These are phyloP conservation scores for Rostrohypoxylon terebratum DNA, from an alignment of 495 filamentous ascomycete species.

Conservation along the genomic window DNA sequence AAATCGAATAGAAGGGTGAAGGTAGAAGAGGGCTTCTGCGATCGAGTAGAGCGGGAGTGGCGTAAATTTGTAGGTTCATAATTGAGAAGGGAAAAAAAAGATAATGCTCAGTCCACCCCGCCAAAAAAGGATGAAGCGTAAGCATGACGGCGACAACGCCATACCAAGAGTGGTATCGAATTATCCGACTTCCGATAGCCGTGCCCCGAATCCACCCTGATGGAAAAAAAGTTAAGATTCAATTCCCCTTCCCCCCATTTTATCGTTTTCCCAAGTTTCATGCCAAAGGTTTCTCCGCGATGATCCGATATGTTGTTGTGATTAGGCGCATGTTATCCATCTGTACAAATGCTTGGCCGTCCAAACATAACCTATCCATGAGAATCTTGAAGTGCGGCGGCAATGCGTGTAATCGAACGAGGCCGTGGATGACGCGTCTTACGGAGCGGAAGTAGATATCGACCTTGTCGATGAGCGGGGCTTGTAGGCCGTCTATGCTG, in stretches of 20 bases:
- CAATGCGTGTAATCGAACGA: slow-evolving; percentile 65
- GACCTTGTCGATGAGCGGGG: slow-evolving; percentile 70
- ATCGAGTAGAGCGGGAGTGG: slow-evolving; percentile 5
- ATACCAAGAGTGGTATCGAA: slow-evolving; percentile 27
- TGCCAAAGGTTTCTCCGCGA: slow-evolving; percentile 66
- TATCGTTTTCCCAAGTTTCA: slow-evolving; percentile 3
- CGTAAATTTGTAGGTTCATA: background rate
- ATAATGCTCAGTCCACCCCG: slow-evolving; percentile 17
- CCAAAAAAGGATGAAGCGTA: slow-evolving; percentile 8
- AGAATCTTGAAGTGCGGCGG: slow-evolving; percentile 72
- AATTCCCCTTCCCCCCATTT: slow-evolving; percentile 1
- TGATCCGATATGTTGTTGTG: slow-evolving; percentile 71
- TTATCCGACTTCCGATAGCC: slow-evolving; percentile 19
- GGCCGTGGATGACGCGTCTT: slow-evolving; percentile 63
- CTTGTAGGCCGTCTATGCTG: slow-evolving; percentile 68
- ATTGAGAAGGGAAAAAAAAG: background rate
- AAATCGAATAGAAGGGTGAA: slow-evolving; percentile 34
- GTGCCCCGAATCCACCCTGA: slow-evolving; percentile 16
- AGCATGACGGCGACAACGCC: slow-evolving; percentile 25
- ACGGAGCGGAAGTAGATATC: slow-evolving; percentile 70
- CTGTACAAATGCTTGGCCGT: slow-evolving; percentile 71
- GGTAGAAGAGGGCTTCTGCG: slow-evolving; percentile 1
- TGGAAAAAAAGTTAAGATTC: slow-evolving; percentile 14
- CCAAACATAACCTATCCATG: slow-evolving; percentile 70
- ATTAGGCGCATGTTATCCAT: slow-evolving; percentile 71